phyloP scores from a whole-genome alignment of 495 filamentous ascomycete genomes.

The Aspergillus wentii region DNA sequence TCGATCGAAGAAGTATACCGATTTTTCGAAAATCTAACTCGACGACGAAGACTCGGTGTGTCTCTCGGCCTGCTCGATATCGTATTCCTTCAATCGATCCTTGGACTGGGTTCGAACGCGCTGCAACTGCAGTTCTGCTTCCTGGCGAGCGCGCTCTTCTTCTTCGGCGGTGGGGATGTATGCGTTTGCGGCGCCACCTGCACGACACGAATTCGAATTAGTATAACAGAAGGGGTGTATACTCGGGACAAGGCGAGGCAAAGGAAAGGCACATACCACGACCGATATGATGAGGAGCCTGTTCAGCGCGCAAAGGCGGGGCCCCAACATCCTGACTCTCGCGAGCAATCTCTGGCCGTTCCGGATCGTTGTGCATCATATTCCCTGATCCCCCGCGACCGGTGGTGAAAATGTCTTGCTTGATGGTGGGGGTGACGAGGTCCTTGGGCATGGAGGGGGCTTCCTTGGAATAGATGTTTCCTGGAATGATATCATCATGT shows the following conservation, averaged over 20 bases:
- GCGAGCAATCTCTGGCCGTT: constrained; percentile 62
- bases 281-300: constrained; percentile 39
- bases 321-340: constrained; percentile 74
- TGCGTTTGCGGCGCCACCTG: constrained; percentile 42
- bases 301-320: constrained; percentile 43
- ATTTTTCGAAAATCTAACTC: too few species aligned
- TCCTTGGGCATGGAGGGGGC: constrained; percentile 49
- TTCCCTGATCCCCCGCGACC: constrained; percentile 71
- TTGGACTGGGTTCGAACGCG: constrained; percentile 29
- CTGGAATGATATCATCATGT: too few species aligned
- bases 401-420: constrained; percentile 76
- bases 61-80: constrained; percentile 22
- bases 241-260: not conserved
- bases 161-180: constrained; percentile 36
- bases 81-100: constrained; percentile 35
- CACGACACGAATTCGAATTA: not conserved
- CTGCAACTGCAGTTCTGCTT: constrained; percentile 33
- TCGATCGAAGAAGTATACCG: too few species aligned
- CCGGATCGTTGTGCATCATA: constrained; percentile 67
- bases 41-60: constrained; percentile 17
- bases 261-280: constrained; percentile 30
- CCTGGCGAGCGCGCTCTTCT: constrained; percentile 28
- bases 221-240: too few species aligned
- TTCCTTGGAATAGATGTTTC: constrained; percentile 67
- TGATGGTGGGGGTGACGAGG: constrained; percentile 78